A percentile compares a stretch with the other conserved stretches of the same genome.
Evolutionary conservation across 257 asterid genomes (phyloP).

Genomic region (Fraxinus cuspidata): DNA sequence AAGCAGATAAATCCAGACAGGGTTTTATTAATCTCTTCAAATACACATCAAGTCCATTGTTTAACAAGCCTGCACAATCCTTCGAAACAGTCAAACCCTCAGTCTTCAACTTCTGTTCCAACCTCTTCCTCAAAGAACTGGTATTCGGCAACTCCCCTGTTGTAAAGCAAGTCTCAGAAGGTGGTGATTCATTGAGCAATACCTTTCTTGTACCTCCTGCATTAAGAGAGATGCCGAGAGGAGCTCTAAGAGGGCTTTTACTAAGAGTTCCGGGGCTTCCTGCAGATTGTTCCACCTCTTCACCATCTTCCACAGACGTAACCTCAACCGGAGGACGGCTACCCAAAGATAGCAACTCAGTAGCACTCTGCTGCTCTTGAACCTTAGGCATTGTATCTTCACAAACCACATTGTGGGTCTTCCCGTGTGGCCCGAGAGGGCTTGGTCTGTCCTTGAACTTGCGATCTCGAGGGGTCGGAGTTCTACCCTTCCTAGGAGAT

Average conservation of each 20-base stretch:
- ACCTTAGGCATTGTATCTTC: slow-evolving; percentile 42
- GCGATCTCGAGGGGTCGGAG: slow-evolving; percentile 48
- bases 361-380: slow-evolving; percentile 66
- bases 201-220: slow-evolving; percentile 41
- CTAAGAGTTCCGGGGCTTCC: slow-evolving; percentile 57
- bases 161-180: slow-evolving; percentile 49
- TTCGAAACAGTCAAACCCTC: slow-evolving; percentile 52
- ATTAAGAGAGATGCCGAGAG: slow-evolving; percentile 54
- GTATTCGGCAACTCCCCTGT: slow-evolving; percentile 50
- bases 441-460: slow-evolving; percentile 50
- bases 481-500: slow-evolving; percentile 56
- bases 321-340: slow-evolving; percentile 70
- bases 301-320: slow-evolving; percentile 70
- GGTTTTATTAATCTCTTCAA: slow-evolving; percentile 62
- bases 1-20: slow-evolving; percentile 50
- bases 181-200: slow-evolving; percentile 29
- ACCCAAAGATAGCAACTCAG: slow-evolving; percentile 61
- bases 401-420: slow-evolving; percentile 35
- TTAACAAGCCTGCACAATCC: slow-evolving; percentile 54
- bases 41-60: slow-evolving; percentile 58
- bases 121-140: slow-evolving; percentile 48
- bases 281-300: slow-evolving; percentile 63
- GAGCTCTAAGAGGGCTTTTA: slow-evolving; percentile 61
- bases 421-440: slow-evolving; percentile 55
- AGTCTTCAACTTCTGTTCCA: slow-evolving; percentile 49